These are phyloP conservation scores for Meyerozyma athensensis DNA, from an alignment of 1,139 yeast genomes.

Conservation along the genomic window DNA sequence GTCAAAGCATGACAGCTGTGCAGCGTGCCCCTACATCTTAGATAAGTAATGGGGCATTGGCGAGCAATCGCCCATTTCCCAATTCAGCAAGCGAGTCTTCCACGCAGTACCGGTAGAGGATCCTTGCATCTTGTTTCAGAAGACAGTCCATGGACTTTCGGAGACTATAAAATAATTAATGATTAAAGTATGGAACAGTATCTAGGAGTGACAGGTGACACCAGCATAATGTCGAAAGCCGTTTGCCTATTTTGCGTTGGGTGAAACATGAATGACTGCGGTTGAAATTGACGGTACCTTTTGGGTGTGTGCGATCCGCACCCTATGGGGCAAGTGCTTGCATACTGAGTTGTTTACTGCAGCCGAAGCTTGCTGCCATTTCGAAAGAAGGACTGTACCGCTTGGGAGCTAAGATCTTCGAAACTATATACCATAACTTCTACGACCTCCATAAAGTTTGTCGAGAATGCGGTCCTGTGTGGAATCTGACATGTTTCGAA, in stretches of 20 bases:
- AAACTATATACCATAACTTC: too few relatives aligned
- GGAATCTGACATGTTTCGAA: too few relatives aligned
- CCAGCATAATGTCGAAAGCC: not conserved
- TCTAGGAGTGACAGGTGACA: not conserved
- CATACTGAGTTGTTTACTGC: not conserved
- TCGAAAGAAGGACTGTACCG: too few relatives aligned
- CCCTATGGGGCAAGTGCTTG: not conserved
- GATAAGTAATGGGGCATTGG: not conserved
- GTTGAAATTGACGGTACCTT: slow-evolving; percentile 3
- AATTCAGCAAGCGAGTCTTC: slow-evolving; percentile 1
- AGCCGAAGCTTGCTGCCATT: not conserved
- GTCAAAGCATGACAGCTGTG: too few relatives aligned
- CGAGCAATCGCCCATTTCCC: not conserved
- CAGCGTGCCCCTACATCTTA: not conserved
- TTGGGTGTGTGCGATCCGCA: slow-evolving; percentile 2
- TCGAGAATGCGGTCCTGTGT: too few relatives aligned
- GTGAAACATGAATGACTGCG: not conserved
- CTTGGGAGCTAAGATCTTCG: too few relatives aligned
- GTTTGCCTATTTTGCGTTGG: not conserved
- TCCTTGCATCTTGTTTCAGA: not conserved
- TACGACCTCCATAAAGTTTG: too few relatives aligned
- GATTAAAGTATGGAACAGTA: not conserved
- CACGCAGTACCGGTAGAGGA: not conserved
- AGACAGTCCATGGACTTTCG: not conserved
- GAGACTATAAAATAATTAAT: not conserved